Base-by-base conservation (phyloP, 2,329 filamentous ascomycete species). In the Colletotrichum tamarilloi region DNA sequence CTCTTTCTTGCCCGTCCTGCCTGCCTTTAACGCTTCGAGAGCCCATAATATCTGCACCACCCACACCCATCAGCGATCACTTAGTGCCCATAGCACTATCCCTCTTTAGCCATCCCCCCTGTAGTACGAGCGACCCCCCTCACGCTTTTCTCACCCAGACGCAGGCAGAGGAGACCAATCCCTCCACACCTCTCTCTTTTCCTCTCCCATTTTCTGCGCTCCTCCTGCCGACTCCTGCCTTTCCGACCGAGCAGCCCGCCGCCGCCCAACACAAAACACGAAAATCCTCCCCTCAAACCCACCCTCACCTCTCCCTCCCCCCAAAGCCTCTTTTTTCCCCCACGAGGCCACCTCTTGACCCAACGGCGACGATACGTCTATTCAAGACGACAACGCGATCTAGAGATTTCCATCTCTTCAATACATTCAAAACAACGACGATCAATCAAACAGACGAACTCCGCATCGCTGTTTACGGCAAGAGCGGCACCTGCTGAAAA, bases 261-360 rank as follows among this genome's bases (percentile, higher is more conserved):
- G 74, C 74, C 68, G 74, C 74, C 73, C 74, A 75, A 75, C 74
- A 75, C 74, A 75, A 75, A 75, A 75, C 74, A 75, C 74, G 74
- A 75, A 73, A 75, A 72, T 73, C 72, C 67, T 74, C 72, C 68
- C 68, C 72, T 74, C 72, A 74, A 74, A 72, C 68, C 72, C 72
- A 72, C 72, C 60, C 35, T 73, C 72, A 72, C 38, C 68, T 73
- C 57, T 67, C 72, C 68, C 56, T 57, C 72, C 69, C 60, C 68
- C 68, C 60, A 67, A 74, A 67, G 62, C 56, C 49, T 49, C 58
- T 67, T 74, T 62, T 60, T 49, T 14, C 63, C 68, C 63, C 38
- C 68, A 58, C 62, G 63, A 71, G 70, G 67, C 70, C 60, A 70
- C 63, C 53, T 67, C 32, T 72, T 49, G 53, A 62, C 68, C 62